Evolutionary conservation across 2,329 filamentous ascomycete species (phyloP), one percentile per base, ranked within the genome.

Genomic region (Aspergillus melleus): DNA sequence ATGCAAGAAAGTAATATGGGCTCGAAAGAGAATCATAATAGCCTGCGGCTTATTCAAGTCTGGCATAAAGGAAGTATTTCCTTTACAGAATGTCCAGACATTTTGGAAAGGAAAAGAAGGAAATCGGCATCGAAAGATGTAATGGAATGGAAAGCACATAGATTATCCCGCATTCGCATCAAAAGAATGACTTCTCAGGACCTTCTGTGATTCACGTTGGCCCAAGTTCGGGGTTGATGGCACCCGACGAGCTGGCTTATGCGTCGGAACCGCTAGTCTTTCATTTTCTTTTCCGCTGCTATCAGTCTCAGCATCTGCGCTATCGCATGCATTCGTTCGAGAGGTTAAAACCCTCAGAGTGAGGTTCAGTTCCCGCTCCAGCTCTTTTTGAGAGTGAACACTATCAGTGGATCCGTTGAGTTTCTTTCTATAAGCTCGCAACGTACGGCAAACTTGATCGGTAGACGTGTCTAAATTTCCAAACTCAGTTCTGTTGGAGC

Each of bases 371-470:
- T 88, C 86, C 22, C 79, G 77, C 64, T 88, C 84, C 2, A 88
- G 74, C 56, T 87, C 85, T 54, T 78, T 79, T 1, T 82, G 76
- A 1, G 79, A 73, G 46, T 84, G 79, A 26, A 86, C 71, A 11
- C 72, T 73, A 22, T 85, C 82, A 1, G 71, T 77, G 29, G 78
- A 79, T 6, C 77, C 77, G 19, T 79, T 77, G 2, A 88, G 77
- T 60, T 85, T 85, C 69, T 86, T 87, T 19, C 85, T 79, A 66
- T 87, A 88, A 0, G 82, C 80, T 50, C 82, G 80, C 4, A 88
- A 74, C 6, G 82, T 83, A 42, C 84, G 81, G 67, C 82, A 84
- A 1, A 87, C 74, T 58, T 84, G 82, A 60, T 88, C 85, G 0
- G 84, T 87, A 2, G 82, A 81, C 62, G 77, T 76, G 10, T 80